Percentiles rank a stretch among this genome's conserved stretches.
Evolutionary conservation across 495 filamentous ascomycete genomes (phyloP).

Genomic region (Penicillium dipodomyicola): DNA sequence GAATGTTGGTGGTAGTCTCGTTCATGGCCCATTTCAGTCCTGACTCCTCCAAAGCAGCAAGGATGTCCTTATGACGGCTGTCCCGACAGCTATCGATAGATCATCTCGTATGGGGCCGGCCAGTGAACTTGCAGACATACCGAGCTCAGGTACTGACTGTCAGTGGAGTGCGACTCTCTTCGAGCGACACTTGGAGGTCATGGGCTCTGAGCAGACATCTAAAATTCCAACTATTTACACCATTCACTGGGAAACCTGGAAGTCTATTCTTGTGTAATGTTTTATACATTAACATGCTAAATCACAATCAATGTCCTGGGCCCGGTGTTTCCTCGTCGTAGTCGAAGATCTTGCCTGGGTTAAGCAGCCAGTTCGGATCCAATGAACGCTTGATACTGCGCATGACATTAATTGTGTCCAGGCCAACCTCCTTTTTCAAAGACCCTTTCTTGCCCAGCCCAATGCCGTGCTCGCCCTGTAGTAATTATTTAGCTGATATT

Average conservation of each 20-base stretch:
- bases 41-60: conserved; percentile 43
- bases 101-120: not conserved
- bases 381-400: conserved; percentile 77
- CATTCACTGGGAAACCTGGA: not conserved
- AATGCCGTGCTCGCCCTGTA: conserved; percentile 78
- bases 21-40: conserved; percentile 40
- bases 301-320: conserved; percentile 5
- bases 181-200: conserved; percentile 15
- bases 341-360: conserved; percentile 89
- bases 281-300: not conserved
- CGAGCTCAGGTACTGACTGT: conserved; percentile 20
- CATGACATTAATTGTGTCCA: conserved; percentile 81
- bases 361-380: conserved; percentile 88
- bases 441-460: conserved; percentile 85
- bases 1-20: conserved; percentile 30
- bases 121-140: conserved; percentile 8
- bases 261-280: not conserved
- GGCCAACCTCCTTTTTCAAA: conserved; percentile 77
- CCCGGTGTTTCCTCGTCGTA: conserved; percentile 3
- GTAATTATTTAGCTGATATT: conserved; percentile 14
- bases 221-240: not conserved
- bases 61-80: conserved; percentile 41
- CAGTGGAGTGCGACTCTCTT: conserved; percentile 23
- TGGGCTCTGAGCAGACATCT: conserved; percentile 7
- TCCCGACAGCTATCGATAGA: not conserved